Base-by-base conservation (phyloP, 163 green algal genomes). In the Chlamydomonas reinhardtii region DNA sequence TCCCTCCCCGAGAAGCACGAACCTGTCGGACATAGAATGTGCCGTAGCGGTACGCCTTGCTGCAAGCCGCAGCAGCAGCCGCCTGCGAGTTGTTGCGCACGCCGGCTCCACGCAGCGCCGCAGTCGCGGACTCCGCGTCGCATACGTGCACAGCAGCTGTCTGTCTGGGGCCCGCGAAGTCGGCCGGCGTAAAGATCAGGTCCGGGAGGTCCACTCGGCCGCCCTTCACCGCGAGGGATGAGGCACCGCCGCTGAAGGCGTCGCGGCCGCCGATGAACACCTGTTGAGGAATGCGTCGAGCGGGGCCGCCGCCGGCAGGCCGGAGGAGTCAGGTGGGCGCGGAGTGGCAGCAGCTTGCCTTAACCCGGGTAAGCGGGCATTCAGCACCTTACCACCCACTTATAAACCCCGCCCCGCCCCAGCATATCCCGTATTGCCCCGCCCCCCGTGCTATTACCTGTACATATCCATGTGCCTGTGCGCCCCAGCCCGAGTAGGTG, bases 21-120 rank as follows among this genome's bases (percentile, higher is more conserved):
- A 85, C 78, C 78, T 85, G 54, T 6, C 80, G 80, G 6, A 86
- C 70, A 56, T 79, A 86, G 25, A 86, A 86, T 4, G 69, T 86
- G 70, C 80, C 80, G 56, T 80, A 86, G 54, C 35, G 73, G 70
- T 74, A 79, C 20, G 31, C 22, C 35, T 35, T 56, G 48, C 48
- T 56, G 48, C 17, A 1, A 0, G 48, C n/a, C 20, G 27, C 48
- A 12, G 76, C 64, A 39, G 15, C n/a, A 29, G 75, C 61, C 32
- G 31, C 73, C 9, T 31, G 2, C 9, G 22, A 52, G 17, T 56
- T 56, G 48, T 14, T 14, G 12, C 14, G 11, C 6, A 56, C 48
- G 48, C 48, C 14, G 48, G 11, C 19, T 14, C 48, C 48, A 17
- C 48, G 48, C 48, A 56, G 48, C 48, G 14, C 48, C 11, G 48